Evolutionary conservation across 2,329 filamentous ascomycete species (phyloP).

Genomic region (Penicillium brasilianum): DNA sequence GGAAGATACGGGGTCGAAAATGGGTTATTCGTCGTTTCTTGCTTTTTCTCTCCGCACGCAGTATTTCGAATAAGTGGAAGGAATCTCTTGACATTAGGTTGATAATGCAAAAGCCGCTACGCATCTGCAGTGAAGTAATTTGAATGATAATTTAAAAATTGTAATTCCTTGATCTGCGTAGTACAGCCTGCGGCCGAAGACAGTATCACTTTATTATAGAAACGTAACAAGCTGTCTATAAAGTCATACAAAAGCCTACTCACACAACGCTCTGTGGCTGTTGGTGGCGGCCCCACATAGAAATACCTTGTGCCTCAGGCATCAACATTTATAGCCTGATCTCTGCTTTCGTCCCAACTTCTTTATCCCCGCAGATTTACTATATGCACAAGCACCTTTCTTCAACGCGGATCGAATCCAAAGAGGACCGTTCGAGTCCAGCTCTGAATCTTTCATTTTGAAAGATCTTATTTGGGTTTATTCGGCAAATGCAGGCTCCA

Average conservation of each 20-base stretch:
- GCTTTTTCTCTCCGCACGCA: background rate
- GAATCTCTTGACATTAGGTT: background rate
- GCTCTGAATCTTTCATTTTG: background rate
- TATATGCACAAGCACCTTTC: background rate
- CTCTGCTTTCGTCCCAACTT: conserved; percentile 16
- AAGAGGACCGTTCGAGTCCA: too few relatives aligned
- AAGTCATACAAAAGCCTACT: background rate
- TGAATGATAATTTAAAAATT: background rate
- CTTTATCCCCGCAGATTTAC: conserved; percentile 23
- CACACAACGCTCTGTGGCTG: background rate
- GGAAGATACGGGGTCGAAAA: background rate
- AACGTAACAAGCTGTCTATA: too few relatives aligned
- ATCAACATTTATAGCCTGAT: conserved; percentile 16
- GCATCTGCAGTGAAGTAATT: background rate
- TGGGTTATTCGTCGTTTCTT: background rate
- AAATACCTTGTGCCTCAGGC: conserved; percentile 18
- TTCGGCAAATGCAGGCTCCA: conserved; percentile 20
- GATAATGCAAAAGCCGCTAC: conserved; percentile 2
- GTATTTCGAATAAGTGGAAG: background rate
- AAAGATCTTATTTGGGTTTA: too few relatives aligned
- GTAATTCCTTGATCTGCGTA: background rate
- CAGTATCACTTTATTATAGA: too few relatives aligned
- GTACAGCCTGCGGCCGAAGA: background rate
- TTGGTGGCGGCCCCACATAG: background rate
- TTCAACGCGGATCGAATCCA: background rate